phyloP scores from a whole-genome alignment of 2,329 filamentous ascomycete species.

The Scytalidium lignicola region DNA sequence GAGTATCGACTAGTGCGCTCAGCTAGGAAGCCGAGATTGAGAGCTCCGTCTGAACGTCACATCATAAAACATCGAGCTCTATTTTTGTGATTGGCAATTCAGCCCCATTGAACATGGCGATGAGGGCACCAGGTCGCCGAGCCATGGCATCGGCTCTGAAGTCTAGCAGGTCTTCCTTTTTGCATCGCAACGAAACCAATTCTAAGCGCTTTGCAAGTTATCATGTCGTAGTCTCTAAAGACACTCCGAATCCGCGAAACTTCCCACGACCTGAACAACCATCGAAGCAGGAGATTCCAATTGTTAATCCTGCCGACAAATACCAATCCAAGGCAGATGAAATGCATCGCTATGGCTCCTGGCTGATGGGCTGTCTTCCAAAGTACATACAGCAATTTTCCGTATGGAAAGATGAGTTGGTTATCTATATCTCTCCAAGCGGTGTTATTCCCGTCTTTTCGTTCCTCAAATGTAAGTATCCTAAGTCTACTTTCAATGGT shows the following conservation, averaged over 20 bases:
- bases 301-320: slow-evolving; percentile 91
- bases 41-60: slow-evolving; percentile 6
- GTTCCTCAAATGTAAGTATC: slow-evolving; percentile 69
- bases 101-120: slow-evolving; percentile 48
- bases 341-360: slow-evolving; percentile 91
- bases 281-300: slow-evolving; percentile 66
- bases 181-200: slow-evolving; percentile 16
- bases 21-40: slow-evolving; percentile 3
- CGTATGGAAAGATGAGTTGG: slow-evolving; percentile 98
- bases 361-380: slow-evolving; percentile 92
- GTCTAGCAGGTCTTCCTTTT: slow-evolving; percentile 37
- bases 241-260: slow-evolving; percentile 60
- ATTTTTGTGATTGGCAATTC: slow-evolving; percentile 26
- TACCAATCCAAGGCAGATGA: slow-evolving; percentile 81
- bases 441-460: slow-evolving; percentile 87
- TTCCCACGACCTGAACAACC: slow-evolving; percentile 43
- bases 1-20: not conserved
- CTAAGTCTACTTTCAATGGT: not conserved
- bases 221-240: slow-evolving; percentile 44
- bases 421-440: slow-evolving; percentile 83
- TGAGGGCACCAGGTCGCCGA: slow-evolving; percentile 52
- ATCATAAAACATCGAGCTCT: slow-evolving; percentile 29
- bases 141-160: slow-evolving; percentile 51
- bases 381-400: slow-evolving; percentile 99
- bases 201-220: slow-evolving; percentile 29